phyloP scores from a whole-genome alignment of 768 basidiomycete species.

The Tulasnella sp. region DNA sequence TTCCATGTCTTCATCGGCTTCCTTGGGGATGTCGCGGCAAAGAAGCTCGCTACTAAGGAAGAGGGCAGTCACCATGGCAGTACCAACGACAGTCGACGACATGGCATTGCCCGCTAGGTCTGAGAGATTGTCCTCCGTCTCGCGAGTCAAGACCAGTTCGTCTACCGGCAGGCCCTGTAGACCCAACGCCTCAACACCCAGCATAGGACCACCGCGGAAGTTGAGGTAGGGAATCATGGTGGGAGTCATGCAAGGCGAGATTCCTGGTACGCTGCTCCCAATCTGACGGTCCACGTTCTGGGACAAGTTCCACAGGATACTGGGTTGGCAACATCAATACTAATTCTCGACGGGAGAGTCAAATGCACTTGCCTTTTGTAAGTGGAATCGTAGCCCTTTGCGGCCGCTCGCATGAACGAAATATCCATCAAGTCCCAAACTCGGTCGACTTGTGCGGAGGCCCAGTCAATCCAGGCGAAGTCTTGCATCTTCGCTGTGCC shows the following conservation, averaged over 20 bases:
- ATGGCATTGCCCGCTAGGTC: slow-evolving; percentile 96
- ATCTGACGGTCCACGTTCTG: slow-evolving; percentile 94
- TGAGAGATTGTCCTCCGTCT: slow-evolving; percentile 87
- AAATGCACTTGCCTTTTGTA: slow-evolving; percentile 65
- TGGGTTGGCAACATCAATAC: slow-evolving; percentile 28
- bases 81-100: slow-evolving; percentile 93
- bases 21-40: slow-evolving; percentile 50
- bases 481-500: slow-evolving; percentile 80
- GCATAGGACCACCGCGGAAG: slow-evolving; percentile 91
- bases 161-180: slow-evolving; percentile 94
- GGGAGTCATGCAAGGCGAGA: slow-evolving; percentile 89
- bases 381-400: slow-evolving; percentile 70
- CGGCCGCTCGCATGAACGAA: slow-evolving; percentile 70
- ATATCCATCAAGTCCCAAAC: slow-evolving; percentile 97
- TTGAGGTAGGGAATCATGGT: slow-evolving; percentile 96
- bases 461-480: slow-evolving; percentile 93
- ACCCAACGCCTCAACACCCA: slow-evolving; percentile 84
- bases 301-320: slow-evolving; percentile 90
- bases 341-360: background rate
- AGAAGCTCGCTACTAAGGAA: slow-evolving; percentile 59
- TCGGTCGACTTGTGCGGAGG: slow-evolving; percentile 81
- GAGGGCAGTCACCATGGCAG: slow-evolving; percentile 77
- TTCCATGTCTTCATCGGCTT: slow-evolving; percentile 45
- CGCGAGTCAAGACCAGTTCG: slow-evolving; percentile 82
- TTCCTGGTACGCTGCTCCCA: slow-evolving; percentile 69